Base-by-base conservation (phyloP, 768 basidiomycete genomes). In the Pleurotus giganteus region DNA sequence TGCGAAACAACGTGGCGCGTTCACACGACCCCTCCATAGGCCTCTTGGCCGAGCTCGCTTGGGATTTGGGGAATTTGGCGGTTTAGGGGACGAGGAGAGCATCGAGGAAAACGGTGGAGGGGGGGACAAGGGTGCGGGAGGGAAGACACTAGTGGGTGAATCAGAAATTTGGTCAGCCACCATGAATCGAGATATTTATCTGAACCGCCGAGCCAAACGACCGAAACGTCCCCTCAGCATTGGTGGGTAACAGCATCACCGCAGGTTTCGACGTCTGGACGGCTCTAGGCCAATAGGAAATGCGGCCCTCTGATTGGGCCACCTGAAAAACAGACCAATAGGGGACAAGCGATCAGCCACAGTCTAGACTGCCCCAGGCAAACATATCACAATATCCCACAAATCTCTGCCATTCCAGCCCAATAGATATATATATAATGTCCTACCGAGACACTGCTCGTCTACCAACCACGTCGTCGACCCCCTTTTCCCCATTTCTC, bases 401-500 rank as follows among this genome's bases (percentile, higher is more conserved):
- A n/a, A n/a, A n/a, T n/a, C n/a, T n/a, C n/a, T n/a, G n/a, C n/a
- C n/a, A n/a, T n/a, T n/a, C n/a, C n/a, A n/a, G n/a, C n/a, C n/a
- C 26, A 13, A 21, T 34, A 8, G 7, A 34, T 34, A 34, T 34
- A 17, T 6, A 15, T 3, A 11, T 4, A 11, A 23, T 44, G 4
- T 44, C 42, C 4, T 44, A 44, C 4, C 42, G 23, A 9, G 19
- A 43, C 42, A 11, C 21, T 23, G 21, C 7, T 34, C 15, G 8
- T 17, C 56, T 63, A 86, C 81, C 84, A 84, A 15, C 81, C 79
- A n/a, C 86, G 75, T 55, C 76, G 76, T 55, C 80, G 76, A 19
- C 84, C 83, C 24, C 89, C 90, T 63, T 86, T 89, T 24, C 95
- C 94, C 95, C 96, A 98, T 67, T 93, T 94, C 73, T 97, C 94